phyloP scores from a whole-genome alignment of 2,329 filamentous ascomycete species.

The Parafenestella ontariensis region DNA sequence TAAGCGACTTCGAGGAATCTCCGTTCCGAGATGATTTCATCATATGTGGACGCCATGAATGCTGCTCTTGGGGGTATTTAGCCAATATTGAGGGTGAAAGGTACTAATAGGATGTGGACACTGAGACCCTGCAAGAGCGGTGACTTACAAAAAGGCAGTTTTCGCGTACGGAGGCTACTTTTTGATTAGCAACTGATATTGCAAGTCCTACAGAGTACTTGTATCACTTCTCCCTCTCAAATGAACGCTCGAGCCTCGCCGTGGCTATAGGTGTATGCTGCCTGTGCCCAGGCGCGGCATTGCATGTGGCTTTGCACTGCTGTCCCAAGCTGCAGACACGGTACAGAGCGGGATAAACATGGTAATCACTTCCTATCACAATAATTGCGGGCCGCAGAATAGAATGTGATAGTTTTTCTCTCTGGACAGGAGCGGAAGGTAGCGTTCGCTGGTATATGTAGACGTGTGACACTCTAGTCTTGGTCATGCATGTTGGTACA shows the following conservation, averaged over 20 bases:
- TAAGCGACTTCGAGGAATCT: neutral
- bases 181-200: neutral
- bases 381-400: neutral
- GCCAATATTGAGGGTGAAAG: neutral
- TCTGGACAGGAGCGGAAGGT: no score
- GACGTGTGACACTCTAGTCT: no score
- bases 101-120: neutral
- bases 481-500: no score
- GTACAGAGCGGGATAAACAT: neutral
- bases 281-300: no score
- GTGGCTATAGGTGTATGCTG: no score
- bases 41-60: neutral
- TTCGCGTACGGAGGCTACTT: neutral
- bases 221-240: neutral
- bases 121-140: neutral
- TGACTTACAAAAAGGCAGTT: neutral
- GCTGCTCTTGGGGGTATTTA: neutral
- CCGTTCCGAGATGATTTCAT: constrained; percentile 4
- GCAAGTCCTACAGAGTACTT: neutral
- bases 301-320: neutral
- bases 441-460: no score
- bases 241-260: neutral
- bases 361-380: neutral
- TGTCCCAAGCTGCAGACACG: neutral
- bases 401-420: no score